These are phyloP conservation scores for Baorangia bicolor DNA, from an alignment of 768 basidiomycete species.

Conservation along the genomic window DNA sequence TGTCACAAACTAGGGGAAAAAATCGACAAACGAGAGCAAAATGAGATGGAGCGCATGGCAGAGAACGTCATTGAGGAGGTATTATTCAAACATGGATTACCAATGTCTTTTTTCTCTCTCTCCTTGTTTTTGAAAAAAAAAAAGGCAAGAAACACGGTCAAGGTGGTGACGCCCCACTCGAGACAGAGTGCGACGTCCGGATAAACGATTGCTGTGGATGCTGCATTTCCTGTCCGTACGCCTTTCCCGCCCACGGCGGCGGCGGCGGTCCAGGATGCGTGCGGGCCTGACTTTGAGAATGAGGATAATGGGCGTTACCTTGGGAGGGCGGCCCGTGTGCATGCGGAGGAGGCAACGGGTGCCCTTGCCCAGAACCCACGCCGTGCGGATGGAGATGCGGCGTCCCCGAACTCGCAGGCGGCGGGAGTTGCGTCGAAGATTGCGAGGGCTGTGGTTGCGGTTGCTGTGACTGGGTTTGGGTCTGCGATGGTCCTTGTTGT, in stretches of 20 bases:
- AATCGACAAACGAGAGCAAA: background rate
- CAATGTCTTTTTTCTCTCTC: background rate
- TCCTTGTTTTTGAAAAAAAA: background rate
- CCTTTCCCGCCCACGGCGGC: conserved; percentile 25
- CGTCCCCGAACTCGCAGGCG: conserved; percentile 9
- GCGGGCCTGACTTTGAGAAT: conserved; percentile 8
- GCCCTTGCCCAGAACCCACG: conserved; percentile 7
- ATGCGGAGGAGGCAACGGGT: conserved; percentile 10
- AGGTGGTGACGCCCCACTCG: conserved; percentile 36
- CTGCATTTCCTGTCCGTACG: conserved; percentile 23
- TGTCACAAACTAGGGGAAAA: background rate
- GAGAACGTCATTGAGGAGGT: too few species aligned
- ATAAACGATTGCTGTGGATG: conserved; percentile 49
- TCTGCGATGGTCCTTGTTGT: conserved; percentile 2
- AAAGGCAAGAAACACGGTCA: conserved; percentile 6
- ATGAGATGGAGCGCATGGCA: background rate
- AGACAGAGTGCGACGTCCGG: conserved; percentile 43
- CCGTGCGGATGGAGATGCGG: conserved; percentile 17
- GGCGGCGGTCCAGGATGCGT: conserved; percentile 23
- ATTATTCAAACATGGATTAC: background rate
- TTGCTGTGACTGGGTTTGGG: conserved; percentile 6
- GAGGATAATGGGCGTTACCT: conserved; percentile 6
- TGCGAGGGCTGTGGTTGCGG: conserved; percentile 10
- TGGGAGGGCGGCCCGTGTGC: conserved; percentile 5
- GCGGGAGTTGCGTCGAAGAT: conserved; percentile 8